phyloP scores from a whole-genome alignment of 441 rosid species.

The Gossypium gossypioides region DNA sequence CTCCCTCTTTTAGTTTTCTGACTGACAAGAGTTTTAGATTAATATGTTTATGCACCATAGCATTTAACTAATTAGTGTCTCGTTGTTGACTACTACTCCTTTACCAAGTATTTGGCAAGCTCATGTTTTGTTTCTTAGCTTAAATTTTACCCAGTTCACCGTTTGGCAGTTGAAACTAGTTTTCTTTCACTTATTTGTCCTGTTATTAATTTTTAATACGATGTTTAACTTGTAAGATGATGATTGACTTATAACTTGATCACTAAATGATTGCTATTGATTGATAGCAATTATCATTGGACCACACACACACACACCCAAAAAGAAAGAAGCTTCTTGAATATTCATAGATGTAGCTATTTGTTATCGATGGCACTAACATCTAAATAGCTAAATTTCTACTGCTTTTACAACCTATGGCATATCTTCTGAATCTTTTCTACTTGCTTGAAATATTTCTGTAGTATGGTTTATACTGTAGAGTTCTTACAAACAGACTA shows the following conservation, averaged over 20 bases:
- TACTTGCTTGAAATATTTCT: not conserved
- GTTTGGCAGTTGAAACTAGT: not conserved
- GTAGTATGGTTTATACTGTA: not conserved
- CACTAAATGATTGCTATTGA: not conserved
- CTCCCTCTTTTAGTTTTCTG: slow-evolving; percentile 1
- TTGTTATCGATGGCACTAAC: not conserved
- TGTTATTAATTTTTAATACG: not conserved
- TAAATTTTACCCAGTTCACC: not conserved
- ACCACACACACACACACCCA: not conserved
- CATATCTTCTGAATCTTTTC: not conserved
- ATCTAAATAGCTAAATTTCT: not conserved
- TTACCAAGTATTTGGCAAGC: not conserved
- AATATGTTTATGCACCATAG: not conserved
- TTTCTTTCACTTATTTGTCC: not conserved
- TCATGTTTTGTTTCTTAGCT: not conserved
- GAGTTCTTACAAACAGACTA: not conserved
- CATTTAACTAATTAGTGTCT: slow-evolving; percentile 1
- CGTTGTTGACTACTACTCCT: not conserved
- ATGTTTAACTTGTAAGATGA: not conserved
- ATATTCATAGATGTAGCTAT: not conserved
- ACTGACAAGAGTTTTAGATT: not conserved
- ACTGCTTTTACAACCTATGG: not conserved
- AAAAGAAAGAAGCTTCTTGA: slow-evolving; percentile 8
- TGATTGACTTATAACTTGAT: not conserved
- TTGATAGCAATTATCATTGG: not conserved